Evolutionary conservation across 768 basidiomycete species (phyloP).

Genomic region (Collybia mongolica): DNA sequence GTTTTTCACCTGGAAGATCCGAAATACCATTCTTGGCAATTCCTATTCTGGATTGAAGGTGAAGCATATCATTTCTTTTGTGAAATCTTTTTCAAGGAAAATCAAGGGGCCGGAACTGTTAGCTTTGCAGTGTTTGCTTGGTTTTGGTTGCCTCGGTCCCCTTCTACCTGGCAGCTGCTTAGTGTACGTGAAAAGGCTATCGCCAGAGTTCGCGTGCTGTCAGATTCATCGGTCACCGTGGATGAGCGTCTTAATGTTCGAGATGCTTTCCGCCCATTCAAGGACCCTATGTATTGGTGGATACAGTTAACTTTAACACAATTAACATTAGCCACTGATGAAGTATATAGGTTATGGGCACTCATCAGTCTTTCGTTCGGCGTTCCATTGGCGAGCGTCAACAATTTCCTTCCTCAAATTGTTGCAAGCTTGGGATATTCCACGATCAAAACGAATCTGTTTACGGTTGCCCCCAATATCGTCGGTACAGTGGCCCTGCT

Average conservation of each 20-base stretch:
- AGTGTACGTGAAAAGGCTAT: constrained; percentile 37
- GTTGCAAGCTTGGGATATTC: constrained; percentile 44
- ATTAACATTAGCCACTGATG: not conserved
- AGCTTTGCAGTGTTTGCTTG: constrained; percentile 43
- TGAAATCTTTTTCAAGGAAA: not conserved
- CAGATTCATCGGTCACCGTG: constrained; percentile 42
- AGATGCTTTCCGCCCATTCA: constrained; percentile 44
- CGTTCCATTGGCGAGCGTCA: constrained; percentile 50
- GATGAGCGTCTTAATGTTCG: constrained; percentile 39
- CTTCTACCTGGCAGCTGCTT: constrained; percentile 39
- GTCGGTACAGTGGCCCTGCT: constrained; percentile 46
- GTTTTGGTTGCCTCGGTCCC: constrained; percentile 44
- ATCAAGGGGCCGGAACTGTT: constrained; percentile 36
- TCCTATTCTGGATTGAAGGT: constrained; percentile 54
- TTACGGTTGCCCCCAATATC: constrained; percentile 52
- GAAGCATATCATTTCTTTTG: not conserved
- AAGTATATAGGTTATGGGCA: constrained; percentile 37
- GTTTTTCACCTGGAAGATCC: constrained; percentile 46
- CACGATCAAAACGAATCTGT: constrained; percentile 50
- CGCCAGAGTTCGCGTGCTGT: constrained; percentile 39
- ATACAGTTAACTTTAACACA: not conserved
- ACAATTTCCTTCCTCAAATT: constrained; percentile 52
- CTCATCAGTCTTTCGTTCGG: constrained; percentile 44
- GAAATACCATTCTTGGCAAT: constrained; percentile 49
- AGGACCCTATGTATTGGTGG: constrained; percentile 43